Percentiles rank a stretch among this genome's conserved stretches.
Evolutionary conservation across 306 rosid species (phyloP).

Genomic region (Prosopis cineraria): DNA sequence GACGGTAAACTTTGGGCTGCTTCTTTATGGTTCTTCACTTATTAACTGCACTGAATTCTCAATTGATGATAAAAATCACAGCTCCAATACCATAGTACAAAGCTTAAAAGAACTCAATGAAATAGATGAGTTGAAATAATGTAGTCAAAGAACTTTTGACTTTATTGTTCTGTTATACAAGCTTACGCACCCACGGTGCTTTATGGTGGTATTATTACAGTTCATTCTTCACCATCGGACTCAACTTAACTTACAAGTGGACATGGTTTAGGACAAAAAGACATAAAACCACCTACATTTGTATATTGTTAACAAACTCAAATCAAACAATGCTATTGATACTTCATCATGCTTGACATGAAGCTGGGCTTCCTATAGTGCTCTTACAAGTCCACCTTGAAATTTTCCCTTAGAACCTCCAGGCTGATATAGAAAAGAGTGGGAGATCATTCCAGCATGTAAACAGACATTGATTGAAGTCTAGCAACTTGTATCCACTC

Average conservation of each 20-base stretch:
- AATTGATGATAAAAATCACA: neutral
- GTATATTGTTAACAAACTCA: neutral
- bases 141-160: neutral
- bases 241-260: neutral
- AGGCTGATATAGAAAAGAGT: conserved; percentile 66
- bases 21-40: neutral
- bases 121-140: neutral
- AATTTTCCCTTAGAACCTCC: conserved; percentile 36
- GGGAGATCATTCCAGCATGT: conserved; percentile 62
- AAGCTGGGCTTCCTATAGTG: neutral
- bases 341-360: neutral
- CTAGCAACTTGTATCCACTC: conserved; percentile 52
- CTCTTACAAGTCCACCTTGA: neutral
- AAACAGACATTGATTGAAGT: conserved; percentile 51
- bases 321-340: neutral
- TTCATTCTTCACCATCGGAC: neutral
- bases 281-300: neutral
- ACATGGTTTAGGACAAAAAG: neutral
- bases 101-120: neutral
- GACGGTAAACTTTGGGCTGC: neutral
- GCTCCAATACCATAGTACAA: neutral
- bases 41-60: neutral
- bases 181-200: neutral
- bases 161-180: neutral
- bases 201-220: neutral